Evolutionary conservation across 345 rosid genomes (phyloP), one percentile per base, ranked within the genome.

Genomic region (Salix koriyanagi): DNA sequence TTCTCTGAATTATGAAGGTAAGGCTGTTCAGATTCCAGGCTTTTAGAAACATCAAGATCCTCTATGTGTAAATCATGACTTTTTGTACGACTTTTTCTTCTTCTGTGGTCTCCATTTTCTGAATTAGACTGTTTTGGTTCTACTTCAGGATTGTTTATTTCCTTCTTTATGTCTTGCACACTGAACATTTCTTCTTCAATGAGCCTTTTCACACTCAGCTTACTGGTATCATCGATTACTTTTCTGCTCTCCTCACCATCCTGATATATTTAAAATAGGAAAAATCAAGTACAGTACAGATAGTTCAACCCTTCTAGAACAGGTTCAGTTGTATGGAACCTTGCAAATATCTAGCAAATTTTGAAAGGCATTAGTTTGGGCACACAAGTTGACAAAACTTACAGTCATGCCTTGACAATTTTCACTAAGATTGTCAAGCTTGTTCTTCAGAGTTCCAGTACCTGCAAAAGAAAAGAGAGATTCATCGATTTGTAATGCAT

Each of bases 121-220:
- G 84, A 79, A 77, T 76, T 83, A 28, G 87, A 79, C 76, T 70
- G 71, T 61, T 86, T 82, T 66, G 80, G 76, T 81, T 84, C 87
- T 41, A 78, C 86, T 86, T 84, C 87, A 73, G 76, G 78, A 80
- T 75, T 80, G 21, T 67, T 81, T 67, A 46, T 81, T 79, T 89
- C 88, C 67, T 78, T 82, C 81, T 83, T 85, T 19, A 68, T 16
- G 62, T 60, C 83, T 70, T 83, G 82, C 81, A 90, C 92, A 23
- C 71, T 73, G 48, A 86, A 82, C 89, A 94, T 90, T 83, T 94
- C 99, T 82, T 94, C 93, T 77, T 95, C 99, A 26, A 96, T 91
- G 77, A 94, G 99, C 79, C 84, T 89, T 89, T 94, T 94, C 82
- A 96, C 93, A 79, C 97, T 92, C 73, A 96, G 91, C 83, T 81